Conservation (phyloP, 2,329 filamentous ascomycete genomes). For the Scedosporium dehoogii region DNA sequence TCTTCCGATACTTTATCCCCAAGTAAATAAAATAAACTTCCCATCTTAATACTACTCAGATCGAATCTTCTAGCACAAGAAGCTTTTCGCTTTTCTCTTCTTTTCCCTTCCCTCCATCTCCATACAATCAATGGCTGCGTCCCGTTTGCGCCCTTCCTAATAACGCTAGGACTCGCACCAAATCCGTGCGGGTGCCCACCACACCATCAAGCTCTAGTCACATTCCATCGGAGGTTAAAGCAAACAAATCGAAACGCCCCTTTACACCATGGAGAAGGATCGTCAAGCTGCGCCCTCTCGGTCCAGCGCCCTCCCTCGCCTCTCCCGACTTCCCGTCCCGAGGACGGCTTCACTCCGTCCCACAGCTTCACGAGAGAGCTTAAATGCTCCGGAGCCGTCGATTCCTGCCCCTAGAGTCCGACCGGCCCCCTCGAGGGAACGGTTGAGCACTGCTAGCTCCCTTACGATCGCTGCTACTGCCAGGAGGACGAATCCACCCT, state of each 20-base stretch:
- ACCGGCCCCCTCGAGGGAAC: slow-evolving; percentile 2
- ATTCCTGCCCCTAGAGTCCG: neutral
- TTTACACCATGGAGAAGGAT: neutral
- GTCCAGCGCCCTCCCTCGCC: slow-evolving; percentile 24
- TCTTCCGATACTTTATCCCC: too few species aligned
- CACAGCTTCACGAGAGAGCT: slow-evolving; percentile 13
- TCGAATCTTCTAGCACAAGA: too few species aligned
- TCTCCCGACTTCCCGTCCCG: slow-evolving; percentile 26
- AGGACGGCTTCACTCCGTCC: slow-evolving; percentile 11
- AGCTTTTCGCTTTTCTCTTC: neutral
- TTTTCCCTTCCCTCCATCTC: neutral
- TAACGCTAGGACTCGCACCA: neutral
- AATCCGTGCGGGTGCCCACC: neutral
- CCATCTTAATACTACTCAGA: too few species aligned
- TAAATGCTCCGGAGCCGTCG: slow-evolving; percentile 15
- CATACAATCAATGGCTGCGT: neutral
- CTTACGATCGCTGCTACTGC: neutral
- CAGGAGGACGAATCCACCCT: neutral
- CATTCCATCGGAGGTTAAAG: neutral
- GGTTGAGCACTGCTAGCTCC: neutral
- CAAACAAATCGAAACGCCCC: neutral
- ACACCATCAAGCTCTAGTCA: neutral
- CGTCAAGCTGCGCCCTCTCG: slow-evolving; percentile 11
- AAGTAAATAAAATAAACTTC: too few species aligned
- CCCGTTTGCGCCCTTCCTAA: neutral